Evolutionary conservation across 768 basidiomycete species (phyloP).

Genomic region (Stropharia rugosoannulata): DNA sequence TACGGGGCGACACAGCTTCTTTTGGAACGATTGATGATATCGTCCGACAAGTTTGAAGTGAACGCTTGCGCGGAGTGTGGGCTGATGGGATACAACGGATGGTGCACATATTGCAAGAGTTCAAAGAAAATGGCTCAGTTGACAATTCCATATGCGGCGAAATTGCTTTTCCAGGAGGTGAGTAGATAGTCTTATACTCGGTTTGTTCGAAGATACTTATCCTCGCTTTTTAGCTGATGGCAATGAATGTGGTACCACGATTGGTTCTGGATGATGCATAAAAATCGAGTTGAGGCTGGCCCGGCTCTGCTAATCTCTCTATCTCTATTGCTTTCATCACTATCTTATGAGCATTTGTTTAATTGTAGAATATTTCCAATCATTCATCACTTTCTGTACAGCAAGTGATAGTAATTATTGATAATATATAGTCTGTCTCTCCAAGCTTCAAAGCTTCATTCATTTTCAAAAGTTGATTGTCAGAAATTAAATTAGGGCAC

Average conservation of each 20-base stretch:
- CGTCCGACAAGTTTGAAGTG: conserved; percentile 96
- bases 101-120: conserved; percentile 98
- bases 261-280: conserved; percentile 81
- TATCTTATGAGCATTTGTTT: neutral
- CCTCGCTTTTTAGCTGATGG: conserved; percentile 67
- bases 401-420: too few species aligned
- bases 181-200: conserved; percentile 16
- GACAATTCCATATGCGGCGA: conserved; percentile 95
- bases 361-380: neutral
- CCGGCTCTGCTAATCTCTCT: neutral
- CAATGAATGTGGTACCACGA: conserved; percentile 94
- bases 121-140: conserved; percentile 95
- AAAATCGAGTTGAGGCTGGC: conserved; percentile 10
- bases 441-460: too few species aligned
- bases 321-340: neutral
- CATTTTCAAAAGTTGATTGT: too few species aligned
- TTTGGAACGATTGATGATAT: conserved; percentile 97
- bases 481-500: too few species aligned
- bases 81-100: conserved; percentile 90
- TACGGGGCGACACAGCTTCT: conserved; percentile 98
- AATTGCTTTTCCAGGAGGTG: conserved; percentile 89
- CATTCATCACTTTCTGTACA: too few species aligned
- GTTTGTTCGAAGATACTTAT: neutral
- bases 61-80: conserved; percentile 96
- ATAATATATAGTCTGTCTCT: too few species aligned